Conservation (phyloP, 495 filamentous ascomycete genomes). For the Tetracladium setigerum region DNA sequence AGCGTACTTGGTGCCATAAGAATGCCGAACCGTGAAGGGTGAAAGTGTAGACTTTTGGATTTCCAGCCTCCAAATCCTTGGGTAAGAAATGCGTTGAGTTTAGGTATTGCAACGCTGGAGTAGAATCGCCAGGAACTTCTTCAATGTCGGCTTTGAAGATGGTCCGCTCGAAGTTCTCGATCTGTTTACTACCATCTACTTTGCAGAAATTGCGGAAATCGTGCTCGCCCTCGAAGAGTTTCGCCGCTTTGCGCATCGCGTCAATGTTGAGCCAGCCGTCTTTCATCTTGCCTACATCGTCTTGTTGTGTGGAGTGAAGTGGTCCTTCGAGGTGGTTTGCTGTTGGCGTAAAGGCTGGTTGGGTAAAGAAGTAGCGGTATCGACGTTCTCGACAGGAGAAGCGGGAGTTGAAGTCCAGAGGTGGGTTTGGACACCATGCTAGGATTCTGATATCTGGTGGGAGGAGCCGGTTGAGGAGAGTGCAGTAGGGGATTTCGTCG, state of each 20-base stretch:
- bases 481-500: slow-evolving; percentile 78
- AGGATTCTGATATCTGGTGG: slow-evolving; percentile 84
- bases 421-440: slow-evolving; percentile 85
- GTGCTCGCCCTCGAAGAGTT: slow-evolving; percentile 69
- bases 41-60: slow-evolving; percentile 74
- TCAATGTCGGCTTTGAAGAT: slow-evolving; percentile 74
- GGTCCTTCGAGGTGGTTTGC: slow-evolving; percentile 25
- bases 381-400: slow-evolving; percentile 84
- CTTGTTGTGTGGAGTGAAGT: background rate
- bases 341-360: slow-evolving; percentile 69
- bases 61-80: slow-evolving; percentile 3
- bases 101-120: slow-evolving; percentile 36
- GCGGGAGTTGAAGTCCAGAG: slow-evolving; percentile 77
- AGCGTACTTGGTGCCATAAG: slow-evolving; percentile 94
- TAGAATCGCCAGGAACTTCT: slow-evolving; percentile 35
- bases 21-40: slow-evolving; percentile 86
- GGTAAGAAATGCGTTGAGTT: slow-evolving; percentile 20
- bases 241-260: slow-evolving; percentile 76
- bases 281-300: slow-evolving; percentile 14
- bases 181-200: slow-evolving; percentile 77
- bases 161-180: slow-evolving; percentile 68
- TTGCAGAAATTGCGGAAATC: slow-evolving; percentile 98
- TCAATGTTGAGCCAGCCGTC: slow-evolving; percentile 65
- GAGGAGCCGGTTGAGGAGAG: slow-evolving; percentile 75
- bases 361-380: slow-evolving; percentile 96